phyloP scores from a whole-genome alignment of 495 filamentous ascomycete genomes.

The Neurospora africana region DNA sequence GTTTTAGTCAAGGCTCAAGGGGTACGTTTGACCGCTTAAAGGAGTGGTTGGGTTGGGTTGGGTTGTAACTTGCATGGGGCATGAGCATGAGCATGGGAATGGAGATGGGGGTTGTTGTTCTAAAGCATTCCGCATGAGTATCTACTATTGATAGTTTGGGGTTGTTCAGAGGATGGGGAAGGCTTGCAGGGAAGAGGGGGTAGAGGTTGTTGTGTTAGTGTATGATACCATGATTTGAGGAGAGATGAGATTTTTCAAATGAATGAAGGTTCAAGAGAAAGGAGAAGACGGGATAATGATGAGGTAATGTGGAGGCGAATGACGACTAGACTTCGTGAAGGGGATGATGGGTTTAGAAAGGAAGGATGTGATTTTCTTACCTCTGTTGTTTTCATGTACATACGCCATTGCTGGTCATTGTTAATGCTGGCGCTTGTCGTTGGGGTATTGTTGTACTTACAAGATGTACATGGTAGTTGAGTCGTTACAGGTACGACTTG shows the following conservation, averaged over 20 bases:
- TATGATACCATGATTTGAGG: background rate
- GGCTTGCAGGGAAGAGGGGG: background rate
- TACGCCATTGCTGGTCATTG: background rate
- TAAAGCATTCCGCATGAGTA: background rate
- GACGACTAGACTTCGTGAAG: background rate
- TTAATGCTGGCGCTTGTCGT: background rate
- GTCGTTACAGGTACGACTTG: background rate
- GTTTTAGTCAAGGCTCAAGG: background rate
- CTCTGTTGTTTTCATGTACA: background rate
- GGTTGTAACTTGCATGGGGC: background rate
- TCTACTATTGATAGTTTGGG: background rate
- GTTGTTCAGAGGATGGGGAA: background rate
- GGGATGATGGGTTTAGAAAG: background rate
- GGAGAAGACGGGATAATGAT: background rate
- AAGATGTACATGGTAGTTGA: background rate
- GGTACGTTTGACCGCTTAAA: background rate
- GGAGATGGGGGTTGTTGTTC: background rate
- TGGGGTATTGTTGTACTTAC: background rate
- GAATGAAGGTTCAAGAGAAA: background rate
- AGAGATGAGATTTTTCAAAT: background rate
- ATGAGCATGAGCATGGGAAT: background rate
- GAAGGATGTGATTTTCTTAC: background rate
- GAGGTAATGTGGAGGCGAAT: background rate
- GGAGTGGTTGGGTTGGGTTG: background rate
- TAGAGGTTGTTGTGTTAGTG: background rate